Base-by-base conservation (phyloP, 495 filamentous ascomycete species). In the Trypethelium eluteriae region DNA sequence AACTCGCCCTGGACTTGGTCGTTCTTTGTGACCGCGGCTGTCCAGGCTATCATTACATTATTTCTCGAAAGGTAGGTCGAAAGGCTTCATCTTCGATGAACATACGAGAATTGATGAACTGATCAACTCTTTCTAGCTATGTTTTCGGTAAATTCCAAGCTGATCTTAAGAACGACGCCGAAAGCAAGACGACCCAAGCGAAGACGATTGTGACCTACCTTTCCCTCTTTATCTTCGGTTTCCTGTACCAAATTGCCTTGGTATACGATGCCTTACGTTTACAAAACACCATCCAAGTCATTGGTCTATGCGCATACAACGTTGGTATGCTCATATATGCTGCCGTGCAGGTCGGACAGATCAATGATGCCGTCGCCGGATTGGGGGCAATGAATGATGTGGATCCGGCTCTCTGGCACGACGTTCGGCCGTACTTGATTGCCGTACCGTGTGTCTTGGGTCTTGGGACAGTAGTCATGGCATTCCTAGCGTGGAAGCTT, bases 271-370 rank as follows among this genome's bases (percentile, higher is more conserved):
- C 95, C 2, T 80, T 98, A 67, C 86, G 92, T 61, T 79, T 93
- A 73, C 96, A 96, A 79, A 98, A 98, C 78, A 98, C 94, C 14
- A 98, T 98, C 83, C 94, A 98, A 76, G 82, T 98, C 74, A 98
- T 98, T 71, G 95, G 94, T 39, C 81, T 98, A 18, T 97, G 93
- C 77, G 71, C 93, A 41, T 96, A 92, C 77, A 96, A 98, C 77
- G 72, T 93, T 38, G 93, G 89, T 10, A 85, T 98, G 69, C 82
- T 98, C 61, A 83, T 98, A 69, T 98, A 98, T 72, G 90, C 93
- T 12, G 87, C 91, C 39, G 89, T 98, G 64, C 93, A 98, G 75
- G 88, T 93, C 68, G 86, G 92, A 64, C 92, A 97, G 76, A 93
- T 97, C 70, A 74, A 85, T 61, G 83, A 85, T 2, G 92, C 92